Evolutionary conservation across 164 flowering plant genomes (phyloP).

Genomic region (grape (Vitis vinifera)): ASM3070453v1 NC_081817.1:26578501-26579000

Average conservation of each 20-base stretch:
- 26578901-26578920: constrained; percentile 9
- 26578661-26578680: neutral
- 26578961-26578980: no score
- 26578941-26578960: neutral
- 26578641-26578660: constrained; percentile 1
- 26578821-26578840: constrained; percentile 16
- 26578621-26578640: constrained; percentile 10
- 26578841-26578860: neutral
- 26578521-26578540: constrained; percentile 1
- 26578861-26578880: constrained; percentile 1
- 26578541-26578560: neutral
- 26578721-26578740: constrained; percentile 2
- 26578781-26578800: constrained; percentile 9
- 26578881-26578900: constrained; percentile 22
- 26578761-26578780: constrained; percentile 6
- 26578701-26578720: neutral
- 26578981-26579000: no score
- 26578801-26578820: constrained; percentile 16
- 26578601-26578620: neutral
- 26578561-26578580: constrained; percentile 13
- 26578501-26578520: no score
- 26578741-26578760: neutral
- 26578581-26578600: constrained; percentile 9
- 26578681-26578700: neutral
- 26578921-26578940: neutral